Evolutionary conservation across 1,284 basidiomycete genomes (phyloP).

Genomic region (Macrocystidia cucumis): DNA sequence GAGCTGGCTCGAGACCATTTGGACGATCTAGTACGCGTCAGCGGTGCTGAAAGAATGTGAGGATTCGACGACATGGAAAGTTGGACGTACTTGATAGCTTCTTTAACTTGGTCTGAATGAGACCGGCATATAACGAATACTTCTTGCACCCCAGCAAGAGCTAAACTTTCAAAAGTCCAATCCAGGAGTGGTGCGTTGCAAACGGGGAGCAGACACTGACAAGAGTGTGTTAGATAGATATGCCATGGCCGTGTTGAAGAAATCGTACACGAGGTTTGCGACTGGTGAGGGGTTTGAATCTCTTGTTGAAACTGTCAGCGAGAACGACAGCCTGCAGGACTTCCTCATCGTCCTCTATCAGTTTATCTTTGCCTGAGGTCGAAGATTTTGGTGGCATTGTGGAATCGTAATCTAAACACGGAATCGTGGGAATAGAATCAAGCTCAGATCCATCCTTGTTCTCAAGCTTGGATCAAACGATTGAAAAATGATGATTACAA

Average conservation of each 20-base stretch:
- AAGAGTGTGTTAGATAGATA: slow-evolving; percentile 11
- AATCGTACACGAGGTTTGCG: slow-evolving; percentile 73
- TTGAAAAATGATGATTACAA: slow-evolving; percentile 41
- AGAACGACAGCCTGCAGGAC: slow-evolving; percentile 88
- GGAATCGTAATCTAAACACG: not conserved
- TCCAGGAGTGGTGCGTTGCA: slow-evolving; percentile 91
- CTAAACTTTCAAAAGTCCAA: slow-evolving; percentile 94
- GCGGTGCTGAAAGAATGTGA: slow-evolving; percentile 7
- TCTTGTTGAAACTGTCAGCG: slow-evolving; percentile 92
- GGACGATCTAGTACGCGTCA: slow-evolving; percentile 46
- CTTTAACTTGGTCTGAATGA: slow-evolving; percentile 78
- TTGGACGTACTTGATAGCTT: slow-evolving; percentile 65
- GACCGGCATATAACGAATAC: slow-evolving; percentile 92
- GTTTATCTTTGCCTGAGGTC: slow-evolving; percentile 47
- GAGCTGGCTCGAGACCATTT: slow-evolving; percentile 74
- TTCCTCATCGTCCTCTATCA: slow-evolving; percentile 65
- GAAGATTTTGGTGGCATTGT: slow-evolving; percentile 57
- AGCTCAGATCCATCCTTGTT: not conserved
- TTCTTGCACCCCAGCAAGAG: slow-evolving; percentile 89
- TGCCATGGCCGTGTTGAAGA: slow-evolving; percentile 11
- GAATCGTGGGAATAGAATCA: slow-evolving; percentile 2
- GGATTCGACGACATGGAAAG: slow-evolving; percentile 8
- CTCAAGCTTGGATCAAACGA: not conserved
- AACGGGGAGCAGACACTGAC: slow-evolving; percentile 85
- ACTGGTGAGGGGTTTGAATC: slow-evolving; percentile 83